Evolutionary conservation across 352 stramenopile species (phyloP).

Genomic region (Globisporangium heterothallicum): DNA sequence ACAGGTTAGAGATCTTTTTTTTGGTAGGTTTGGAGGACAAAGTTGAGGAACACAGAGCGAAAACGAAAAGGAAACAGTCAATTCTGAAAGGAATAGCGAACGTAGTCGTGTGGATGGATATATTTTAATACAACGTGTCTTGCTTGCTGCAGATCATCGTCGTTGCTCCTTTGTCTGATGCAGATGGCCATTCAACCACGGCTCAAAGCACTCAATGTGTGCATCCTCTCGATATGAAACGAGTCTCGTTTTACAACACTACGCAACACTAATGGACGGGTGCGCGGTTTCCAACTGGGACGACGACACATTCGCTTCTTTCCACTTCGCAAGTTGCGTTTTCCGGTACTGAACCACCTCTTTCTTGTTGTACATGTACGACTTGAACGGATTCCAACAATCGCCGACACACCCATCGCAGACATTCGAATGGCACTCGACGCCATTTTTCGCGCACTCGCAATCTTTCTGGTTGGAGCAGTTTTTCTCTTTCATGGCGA

Average conservation of each 20-base stretch:
- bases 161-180: constrained; percentile 7
- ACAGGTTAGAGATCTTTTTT: constrained; percentile 4
- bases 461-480: constrained; percentile 58
- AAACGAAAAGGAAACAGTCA: not conserved
- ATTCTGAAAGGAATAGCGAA: not conserved
- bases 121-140: constrained; percentile 2
- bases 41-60: not conserved
- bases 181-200: too few species aligned
- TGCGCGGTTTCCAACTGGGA: too few species aligned
- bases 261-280: constrained; percentile 31
- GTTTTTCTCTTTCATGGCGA: constrained; percentile 68
- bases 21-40: not conserved
- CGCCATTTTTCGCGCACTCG: constrained; percentile 70
- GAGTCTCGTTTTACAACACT: constrained; percentile 9
- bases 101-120: not conserved
- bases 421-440: constrained; percentile 68
- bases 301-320: constrained; percentile 9
- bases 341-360: constrained; percentile 70
- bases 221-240: too few species aligned
- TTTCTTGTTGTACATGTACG: constrained; percentile 72
- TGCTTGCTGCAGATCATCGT: not conserved
- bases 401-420: constrained; percentile 68
- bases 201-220: too few species aligned
- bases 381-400: constrained; percentile 65
- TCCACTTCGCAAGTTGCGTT: constrained; percentile 60